A percentile compares a stretch with the other conserved stretches of the same genome.
phyloP scores from a whole-genome alignment of 768 basidiomycete genomes.

The Auriscalpium orientale region DNA sequence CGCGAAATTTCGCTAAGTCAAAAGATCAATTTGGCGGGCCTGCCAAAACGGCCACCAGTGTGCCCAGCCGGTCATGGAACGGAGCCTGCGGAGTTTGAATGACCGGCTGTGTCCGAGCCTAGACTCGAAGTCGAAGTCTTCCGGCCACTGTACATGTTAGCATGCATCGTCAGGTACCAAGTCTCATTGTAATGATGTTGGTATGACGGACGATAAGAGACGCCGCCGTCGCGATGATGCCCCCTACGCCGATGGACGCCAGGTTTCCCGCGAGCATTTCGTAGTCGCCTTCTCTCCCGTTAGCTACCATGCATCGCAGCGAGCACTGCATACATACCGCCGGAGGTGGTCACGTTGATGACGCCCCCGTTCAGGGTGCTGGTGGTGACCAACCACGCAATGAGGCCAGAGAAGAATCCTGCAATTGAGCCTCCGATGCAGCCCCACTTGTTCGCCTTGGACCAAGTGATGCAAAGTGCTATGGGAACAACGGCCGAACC shows the following conservation, averaged over 20 bases:
- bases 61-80: too few relatives aligned
- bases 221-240: constrained; percentile 57
- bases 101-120: too few relatives aligned
- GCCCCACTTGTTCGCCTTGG: constrained; percentile 77
- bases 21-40: too few relatives aligned
- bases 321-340: constrained; percentile 29
- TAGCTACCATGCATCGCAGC: constrained; percentile 11
- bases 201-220: constrained; percentile 51
- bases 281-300: constrained; percentile 31
- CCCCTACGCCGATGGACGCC: constrained; percentile 77
- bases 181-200: not conserved
- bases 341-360: constrained; percentile 53
- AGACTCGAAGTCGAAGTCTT: constrained; percentile 71
- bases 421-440: constrained; percentile 66
- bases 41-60: too few relatives aligned
- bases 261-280: constrained; percentile 88
- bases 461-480: constrained; percentile 80
- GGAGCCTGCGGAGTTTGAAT: too few relatives aligned
- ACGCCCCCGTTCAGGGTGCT: constrained; percentile 57
- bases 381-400: constrained; percentile 84
- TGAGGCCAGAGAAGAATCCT: constrained; percentile 64
- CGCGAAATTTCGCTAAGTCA: too few relatives aligned
- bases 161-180: not conserved
- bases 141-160: constrained; percentile 51
- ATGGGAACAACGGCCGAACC: constrained; percentile 85